phyloP scores from a whole-genome alignment of 345 rosid genomes.

The Anacardium occidentale region DNA sequence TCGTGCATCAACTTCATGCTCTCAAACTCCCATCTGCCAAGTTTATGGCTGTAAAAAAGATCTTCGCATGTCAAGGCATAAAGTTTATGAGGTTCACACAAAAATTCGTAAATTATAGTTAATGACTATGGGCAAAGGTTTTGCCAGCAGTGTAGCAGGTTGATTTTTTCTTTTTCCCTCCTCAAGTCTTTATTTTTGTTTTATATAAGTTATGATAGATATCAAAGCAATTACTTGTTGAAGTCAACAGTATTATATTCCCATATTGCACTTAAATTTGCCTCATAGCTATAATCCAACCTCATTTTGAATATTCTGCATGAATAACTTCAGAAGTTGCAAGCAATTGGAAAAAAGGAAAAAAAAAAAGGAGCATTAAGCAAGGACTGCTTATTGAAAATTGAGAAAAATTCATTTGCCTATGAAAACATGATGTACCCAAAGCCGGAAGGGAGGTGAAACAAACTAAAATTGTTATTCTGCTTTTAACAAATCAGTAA shows the following conservation, averaged over 20 bases:
- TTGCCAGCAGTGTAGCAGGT: conserved; percentile 73
- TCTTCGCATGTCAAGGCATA: conserved; percentile 52
- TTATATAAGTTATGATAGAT: not conserved
- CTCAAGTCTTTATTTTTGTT: not conserved
- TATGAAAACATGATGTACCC: not conserved
- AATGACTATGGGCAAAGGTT: conserved; percentile 55
- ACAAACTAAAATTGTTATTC: not conserved
- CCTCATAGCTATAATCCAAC: not conserved
- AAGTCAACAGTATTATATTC: not conserved
- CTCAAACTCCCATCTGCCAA: conserved; percentile 42
- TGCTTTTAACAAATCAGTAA: not conserved
- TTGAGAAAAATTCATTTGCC: not conserved
- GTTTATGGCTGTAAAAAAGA: conserved; percentile 58
- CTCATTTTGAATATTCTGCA: conserved; percentile 3
- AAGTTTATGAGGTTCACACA: conserved; percentile 55
- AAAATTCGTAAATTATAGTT: conserved; percentile 50
- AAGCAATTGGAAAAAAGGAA: not conserved
- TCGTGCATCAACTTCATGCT: conserved; percentile 21
- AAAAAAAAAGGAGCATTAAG: not conserved
- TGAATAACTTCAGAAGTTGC: not conserved
- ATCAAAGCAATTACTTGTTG: not conserved
- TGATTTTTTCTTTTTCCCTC: conserved; percentile 3
- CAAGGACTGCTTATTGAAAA: not conserved
- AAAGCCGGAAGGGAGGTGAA: not conserved
- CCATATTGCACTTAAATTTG: not conserved